Base-by-base conservation (phyloP, 192 early-diverging fungal species). In the Coemansia aciculifera region DNA sequence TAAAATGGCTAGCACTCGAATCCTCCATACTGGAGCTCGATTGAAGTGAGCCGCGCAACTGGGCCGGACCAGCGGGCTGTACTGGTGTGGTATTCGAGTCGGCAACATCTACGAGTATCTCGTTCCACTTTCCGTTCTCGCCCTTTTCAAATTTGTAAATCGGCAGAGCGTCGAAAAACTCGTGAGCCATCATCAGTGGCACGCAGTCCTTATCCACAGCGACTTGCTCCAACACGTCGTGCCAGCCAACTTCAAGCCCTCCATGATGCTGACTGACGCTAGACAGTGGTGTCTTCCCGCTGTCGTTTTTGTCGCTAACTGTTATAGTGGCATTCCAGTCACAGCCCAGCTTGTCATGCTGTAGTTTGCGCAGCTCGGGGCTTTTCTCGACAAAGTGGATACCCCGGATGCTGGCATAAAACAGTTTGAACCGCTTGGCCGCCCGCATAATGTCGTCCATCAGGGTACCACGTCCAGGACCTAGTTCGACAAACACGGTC, bases 121-220 rank as follows among this genome's bases (percentile, higher is more conserved):
- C 97, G 39, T 91, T 85, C 96, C 95, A 98, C 17, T 65, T 29
- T 15, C 92, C 92, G n/a, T 88, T 78, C 1, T 78, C 66, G 7
- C 90, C 91, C 67, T 84, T 84, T 83, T 94, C 78, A 49, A 79
- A 81, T 65, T 89, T 89, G 84, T 93, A 91, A 21, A 98, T 84
- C 0, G 97, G 95, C 59, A 99, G 82, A 0, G 97, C 96, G 66
- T 99, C 97, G 83, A 99, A 98, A 62, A 98, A 97, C 81, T 99
- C 97, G 79, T 99, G 95, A 0, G 95, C 94, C 66, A 96, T 82
- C 23, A 95, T 76, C 49, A 95, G 64, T 15, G 92, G 89, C 56
- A 87, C 88, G 43, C 73, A 69, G 38, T 78, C 88, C 72, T 67
- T 5, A 10, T 89, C 81, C 12, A 59, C 34, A 8, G 59, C 23